These are phyloP conservation scores for Tulasnella sp. DNA, from an alignment of 768 basidiomycete species.

Conservation along the genomic window DNA sequence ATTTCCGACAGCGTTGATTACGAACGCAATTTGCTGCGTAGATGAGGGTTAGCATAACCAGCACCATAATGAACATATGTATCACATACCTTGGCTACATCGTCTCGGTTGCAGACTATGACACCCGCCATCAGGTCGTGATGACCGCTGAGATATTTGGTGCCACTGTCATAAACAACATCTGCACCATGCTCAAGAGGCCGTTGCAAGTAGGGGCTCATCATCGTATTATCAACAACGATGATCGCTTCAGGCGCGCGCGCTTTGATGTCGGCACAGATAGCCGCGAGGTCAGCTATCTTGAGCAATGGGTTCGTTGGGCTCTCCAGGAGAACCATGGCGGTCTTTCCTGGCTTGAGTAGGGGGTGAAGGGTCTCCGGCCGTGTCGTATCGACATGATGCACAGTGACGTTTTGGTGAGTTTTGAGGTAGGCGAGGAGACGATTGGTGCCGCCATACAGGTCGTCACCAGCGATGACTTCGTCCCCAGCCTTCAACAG, in stretches of 20 bases:
- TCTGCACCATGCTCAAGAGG: conserved; percentile 95
- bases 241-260: conserved; percentile 69
- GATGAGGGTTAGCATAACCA: neutral
- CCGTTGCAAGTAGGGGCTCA: conserved; percentile 95
- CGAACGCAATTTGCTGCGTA: conserved; percentile 71
- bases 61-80: neutral
- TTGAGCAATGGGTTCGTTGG: conserved; percentile 97
- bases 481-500: conserved; percentile 92
- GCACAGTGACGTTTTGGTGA: conserved; percentile 79
- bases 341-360: conserved; percentile 62
- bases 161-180: conserved; percentile 95
- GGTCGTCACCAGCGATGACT: conserved; percentile 90
- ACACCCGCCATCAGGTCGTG: conserved; percentile 99
- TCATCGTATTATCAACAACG: conserved; percentile 98
- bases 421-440: conserved; percentile 79
- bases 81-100: conserved; percentile 63
- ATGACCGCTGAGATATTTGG: conserved; percentile 95
- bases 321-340: conserved; percentile 94
- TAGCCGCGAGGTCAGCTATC: conserved; percentile 78
- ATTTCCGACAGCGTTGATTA: conserved; percentile 89
- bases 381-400: conserved; percentile 88
- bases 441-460: conserved; percentile 97
- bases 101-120: conserved; percentile 84
- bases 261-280: conserved; percentile 75
- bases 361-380: conserved; percentile 49